Percentiles rank a stretch among this genome's conserved stretches.
phyloP scores from a whole-genome alignment of 208 protist genomes.

The Trichomonas gallinae region DNA sequence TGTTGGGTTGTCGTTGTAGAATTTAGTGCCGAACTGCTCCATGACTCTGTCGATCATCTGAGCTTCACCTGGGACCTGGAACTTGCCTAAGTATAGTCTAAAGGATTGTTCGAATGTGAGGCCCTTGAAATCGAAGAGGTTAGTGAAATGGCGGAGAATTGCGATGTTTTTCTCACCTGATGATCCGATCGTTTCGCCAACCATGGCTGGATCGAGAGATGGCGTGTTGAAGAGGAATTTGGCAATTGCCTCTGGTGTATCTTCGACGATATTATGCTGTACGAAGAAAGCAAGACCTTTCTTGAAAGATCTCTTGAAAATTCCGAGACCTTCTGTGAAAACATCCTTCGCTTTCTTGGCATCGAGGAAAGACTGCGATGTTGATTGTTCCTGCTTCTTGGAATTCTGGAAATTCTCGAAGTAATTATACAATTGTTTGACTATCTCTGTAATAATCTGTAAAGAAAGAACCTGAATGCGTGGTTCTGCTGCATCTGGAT shows the following conservation, averaged over 20 bases:
- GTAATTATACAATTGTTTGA: not conserved
- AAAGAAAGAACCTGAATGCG: not conserved
- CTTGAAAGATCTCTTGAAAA: not conserved
- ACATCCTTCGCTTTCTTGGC: not conserved
- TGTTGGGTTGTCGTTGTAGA: conserved; percentile 30
- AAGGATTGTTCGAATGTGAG: conserved; percentile 25
- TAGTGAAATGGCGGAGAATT: not conserved
- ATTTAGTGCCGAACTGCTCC: conserved; percentile 40
- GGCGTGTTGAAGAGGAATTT: not conserved
- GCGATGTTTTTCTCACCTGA: not conserved
- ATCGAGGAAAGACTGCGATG: not conserved
- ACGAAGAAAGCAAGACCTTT: not conserved
- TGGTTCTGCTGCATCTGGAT: not conserved
- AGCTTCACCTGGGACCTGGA: conserved; percentile 44
- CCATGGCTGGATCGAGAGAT: not conserved
- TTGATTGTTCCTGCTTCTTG: not conserved
- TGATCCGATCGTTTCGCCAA: not conserved
- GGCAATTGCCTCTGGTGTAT: not conserved
- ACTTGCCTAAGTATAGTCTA: conserved; percentile 14
- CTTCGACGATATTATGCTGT: not conserved
- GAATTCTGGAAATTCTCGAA: not conserved
- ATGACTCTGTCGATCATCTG: conserved; percentile 51
- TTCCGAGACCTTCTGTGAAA: not conserved
- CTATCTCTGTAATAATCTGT: not conserved
- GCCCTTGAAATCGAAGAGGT: not conserved